Evolutionary conservation across 2,329 filamentous ascomycete species (phyloP).

Genomic region (Blumeriella jaapii): DNA sequence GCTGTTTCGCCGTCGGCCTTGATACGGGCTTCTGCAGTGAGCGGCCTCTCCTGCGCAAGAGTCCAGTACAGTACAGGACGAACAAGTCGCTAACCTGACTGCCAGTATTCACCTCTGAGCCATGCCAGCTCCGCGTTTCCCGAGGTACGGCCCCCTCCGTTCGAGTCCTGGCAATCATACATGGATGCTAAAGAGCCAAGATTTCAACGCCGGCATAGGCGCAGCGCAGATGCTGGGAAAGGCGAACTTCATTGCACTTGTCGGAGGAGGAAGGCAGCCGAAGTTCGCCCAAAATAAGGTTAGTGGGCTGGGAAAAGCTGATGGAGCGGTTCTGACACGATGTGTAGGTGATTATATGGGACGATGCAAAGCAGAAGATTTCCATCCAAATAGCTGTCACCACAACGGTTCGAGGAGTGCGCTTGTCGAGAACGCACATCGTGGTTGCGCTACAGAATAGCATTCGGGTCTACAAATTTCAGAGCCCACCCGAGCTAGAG

Average conservation of each 20-base stretch:
- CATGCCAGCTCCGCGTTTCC: slow-evolving; percentile 56
- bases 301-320: slow-evolving; percentile 3
- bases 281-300: slow-evolving; percentile 84
- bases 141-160: slow-evolving; percentile 33
- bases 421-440: slow-evolving; percentile 64
- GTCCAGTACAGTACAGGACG: too few species aligned
- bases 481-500: slow-evolving; percentile 56
- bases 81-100: slow-evolving; percentile 8
- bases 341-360: slow-evolving; percentile 71
- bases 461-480: slow-evolving; percentile 71
- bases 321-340: slow-evolving; percentile 9
- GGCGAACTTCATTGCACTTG: slow-evolving; percentile 77
- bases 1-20: slow-evolving; percentile 77
- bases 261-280: slow-evolving; percentile 75
- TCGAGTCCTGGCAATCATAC: background rate
- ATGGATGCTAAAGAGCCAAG: slow-evolving; percentile 31
- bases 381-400: slow-evolving; percentile 69
- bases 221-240: slow-evolving; percentile 78
- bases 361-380: slow-evolving; percentile 67
- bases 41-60: too few species aligned
- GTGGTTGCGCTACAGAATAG: slow-evolving; percentile 73
- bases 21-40: slow-evolving; percentile 77
- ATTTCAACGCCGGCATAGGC: slow-evolving; percentile 73
- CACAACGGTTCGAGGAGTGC: slow-evolving; percentile 69
- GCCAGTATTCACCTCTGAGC: slow-evolving; percentile 60